Conservation (phyloP, 108 stramenopile species). For the Schizochytrium sp. region DNA sequence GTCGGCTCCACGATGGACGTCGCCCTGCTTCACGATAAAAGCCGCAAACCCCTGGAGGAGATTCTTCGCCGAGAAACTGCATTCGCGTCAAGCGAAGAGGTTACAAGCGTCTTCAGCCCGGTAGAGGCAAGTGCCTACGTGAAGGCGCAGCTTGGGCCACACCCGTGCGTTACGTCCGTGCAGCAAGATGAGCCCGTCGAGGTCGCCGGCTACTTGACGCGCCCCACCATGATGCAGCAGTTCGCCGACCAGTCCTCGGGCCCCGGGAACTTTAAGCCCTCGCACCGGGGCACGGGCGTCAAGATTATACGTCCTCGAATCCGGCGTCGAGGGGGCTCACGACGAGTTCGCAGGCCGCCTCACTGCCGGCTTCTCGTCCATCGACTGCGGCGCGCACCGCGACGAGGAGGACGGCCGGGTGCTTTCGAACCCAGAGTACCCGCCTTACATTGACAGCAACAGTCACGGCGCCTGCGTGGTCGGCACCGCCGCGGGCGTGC, state of each 20-base stretch:
- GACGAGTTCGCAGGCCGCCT: background rate
- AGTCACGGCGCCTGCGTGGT: conserved; percentile 22
- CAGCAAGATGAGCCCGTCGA: background rate
- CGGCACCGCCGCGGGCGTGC: conserved; percentile 18
- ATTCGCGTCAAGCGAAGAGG: too few relatives aligned
- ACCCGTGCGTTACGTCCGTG: background rate
- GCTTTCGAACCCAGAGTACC: background rate
- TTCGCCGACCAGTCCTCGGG: background rate
- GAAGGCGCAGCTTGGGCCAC: background rate
- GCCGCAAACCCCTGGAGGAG: too few relatives aligned
- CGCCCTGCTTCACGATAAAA: too few relatives aligned
- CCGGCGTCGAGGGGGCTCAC: background rate
- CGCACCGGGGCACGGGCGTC: background rate
- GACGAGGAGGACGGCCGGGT: background rate
- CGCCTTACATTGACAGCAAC: background rate
- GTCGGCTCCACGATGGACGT: too few relatives aligned
- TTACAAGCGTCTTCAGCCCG: too few relatives aligned
- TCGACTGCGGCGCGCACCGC: background rate
- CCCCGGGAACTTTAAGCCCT: background rate
- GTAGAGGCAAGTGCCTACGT: background rate
- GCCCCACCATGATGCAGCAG: background rate
- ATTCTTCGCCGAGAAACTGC: too few relatives aligned
- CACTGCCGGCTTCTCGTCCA: background rate
- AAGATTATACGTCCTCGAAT: background rate
- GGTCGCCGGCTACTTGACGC: background rate